phyloP scores from a whole-genome alignment of 2,329 filamentous ascomycete genomes.

The Aureobasidium sp. region DNA sequence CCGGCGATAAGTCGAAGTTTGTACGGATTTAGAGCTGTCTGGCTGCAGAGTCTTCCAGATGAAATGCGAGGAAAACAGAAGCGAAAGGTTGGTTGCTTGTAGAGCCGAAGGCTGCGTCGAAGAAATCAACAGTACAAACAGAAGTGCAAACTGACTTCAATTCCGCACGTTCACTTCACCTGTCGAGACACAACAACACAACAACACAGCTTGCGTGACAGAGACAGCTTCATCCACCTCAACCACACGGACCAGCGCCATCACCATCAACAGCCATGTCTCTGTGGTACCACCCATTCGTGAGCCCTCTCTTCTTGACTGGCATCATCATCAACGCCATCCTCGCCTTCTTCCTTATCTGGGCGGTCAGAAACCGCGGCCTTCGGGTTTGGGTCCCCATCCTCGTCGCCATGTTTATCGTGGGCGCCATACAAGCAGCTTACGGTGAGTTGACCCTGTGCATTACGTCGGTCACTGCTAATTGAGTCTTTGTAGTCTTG shows the following conservation, averaged over 20 bases:
- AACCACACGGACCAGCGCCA: too few species aligned
- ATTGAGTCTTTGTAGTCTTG: neutral
- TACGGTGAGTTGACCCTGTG: neutral
- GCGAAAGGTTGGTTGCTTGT: too few species aligned
- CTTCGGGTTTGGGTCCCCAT: neutral
- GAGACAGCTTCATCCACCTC: neutral
- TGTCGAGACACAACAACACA: neutral
- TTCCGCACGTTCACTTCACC: neutral
- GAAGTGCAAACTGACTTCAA: too few species aligned
- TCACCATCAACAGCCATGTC: neutral
- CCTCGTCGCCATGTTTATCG: neutral
- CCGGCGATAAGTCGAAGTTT: neutral
- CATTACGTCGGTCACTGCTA: neutral
- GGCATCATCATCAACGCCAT: neutral
- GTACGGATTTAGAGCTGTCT: neutral
- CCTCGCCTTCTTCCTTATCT: neutral
- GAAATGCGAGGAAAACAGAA: too few species aligned
- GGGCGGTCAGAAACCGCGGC: neutral
- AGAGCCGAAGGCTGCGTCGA: too few species aligned
- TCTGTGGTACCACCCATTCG: neutral
- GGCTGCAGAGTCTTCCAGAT: neutral
- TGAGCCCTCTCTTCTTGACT: neutral
- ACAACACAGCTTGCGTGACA: neutral
- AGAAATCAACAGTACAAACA: too few species aligned
- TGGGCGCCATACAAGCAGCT: neutral